phyloP scores from a whole-genome alignment of 371 early-diverging fungal species.

The Saksenaea oblongispora region DNA sequence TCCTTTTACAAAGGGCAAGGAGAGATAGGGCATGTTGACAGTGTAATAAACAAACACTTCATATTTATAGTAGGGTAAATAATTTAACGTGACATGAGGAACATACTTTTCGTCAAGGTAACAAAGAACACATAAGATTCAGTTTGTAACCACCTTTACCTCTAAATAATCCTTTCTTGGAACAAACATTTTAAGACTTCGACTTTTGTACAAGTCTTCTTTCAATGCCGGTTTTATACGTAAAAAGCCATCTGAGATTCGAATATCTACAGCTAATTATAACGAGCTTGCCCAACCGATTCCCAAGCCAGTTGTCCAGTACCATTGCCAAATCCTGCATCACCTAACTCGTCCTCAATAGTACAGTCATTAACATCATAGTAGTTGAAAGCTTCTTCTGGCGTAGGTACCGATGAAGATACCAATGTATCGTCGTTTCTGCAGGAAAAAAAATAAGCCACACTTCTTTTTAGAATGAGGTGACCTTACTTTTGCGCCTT shows the following conservation, averaged over 20 bases:
- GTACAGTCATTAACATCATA: not conserved
- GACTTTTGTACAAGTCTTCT: no score
- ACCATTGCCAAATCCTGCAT: not conserved
- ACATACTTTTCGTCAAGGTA: no score
- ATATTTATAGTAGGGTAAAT: no score
- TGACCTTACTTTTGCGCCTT: not conserved
- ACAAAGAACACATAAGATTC: no score
- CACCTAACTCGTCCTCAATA: not conserved
- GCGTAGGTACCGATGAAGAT: not conserved
- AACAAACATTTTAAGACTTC: not conserved
- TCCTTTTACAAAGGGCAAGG: no score
- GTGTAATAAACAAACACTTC: no score
- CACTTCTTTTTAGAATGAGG: not conserved
- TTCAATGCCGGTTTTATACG: no score
- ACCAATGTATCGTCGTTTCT: not conserved
- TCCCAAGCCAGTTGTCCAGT: conserved; percentile 1
- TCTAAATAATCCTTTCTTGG: no score
- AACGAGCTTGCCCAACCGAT: not conserved
- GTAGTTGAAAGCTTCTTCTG: not conserved
- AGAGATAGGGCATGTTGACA: no score
- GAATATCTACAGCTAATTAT: not conserved
- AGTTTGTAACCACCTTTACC: no score
- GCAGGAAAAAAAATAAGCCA: not conserved
- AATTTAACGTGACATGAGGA: no score
- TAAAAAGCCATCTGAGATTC: no score